Evolutionary conservation across 108 stramenopile genomes (phyloP).

Genomic region (Nannochloropsis gaditana): DNA sequence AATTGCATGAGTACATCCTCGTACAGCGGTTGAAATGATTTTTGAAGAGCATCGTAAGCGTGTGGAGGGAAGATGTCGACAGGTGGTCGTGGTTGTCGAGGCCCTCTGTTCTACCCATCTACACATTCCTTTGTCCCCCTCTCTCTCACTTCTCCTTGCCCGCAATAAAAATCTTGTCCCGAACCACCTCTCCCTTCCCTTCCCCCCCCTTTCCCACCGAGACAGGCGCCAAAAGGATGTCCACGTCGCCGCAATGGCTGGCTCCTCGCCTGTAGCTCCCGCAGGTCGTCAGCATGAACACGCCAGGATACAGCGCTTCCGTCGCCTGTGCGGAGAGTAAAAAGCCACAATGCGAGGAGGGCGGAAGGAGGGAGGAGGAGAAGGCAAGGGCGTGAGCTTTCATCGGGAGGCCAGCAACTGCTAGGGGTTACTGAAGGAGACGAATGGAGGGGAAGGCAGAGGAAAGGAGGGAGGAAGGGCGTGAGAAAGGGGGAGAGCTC

Average conservation of each 20-base stretch:
- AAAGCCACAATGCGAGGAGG: neutral
- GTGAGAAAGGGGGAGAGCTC: neutral
- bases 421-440: too few species aligned
- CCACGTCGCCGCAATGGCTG: conserved; percentile 44
- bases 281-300: neutral
- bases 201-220: neutral
- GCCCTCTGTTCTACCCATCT: neutral
- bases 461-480: neutral
- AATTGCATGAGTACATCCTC: too few species aligned
- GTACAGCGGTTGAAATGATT: too few species aligned
- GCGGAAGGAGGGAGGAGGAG: neutral
- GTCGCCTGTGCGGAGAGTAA: neutral
- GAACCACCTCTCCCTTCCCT: neutral
- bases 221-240: conserved; percentile 31
- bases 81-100: neutral
- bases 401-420: neutral
- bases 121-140: neutral
- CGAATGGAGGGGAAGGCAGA: neutral
- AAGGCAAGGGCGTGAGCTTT: neutral
- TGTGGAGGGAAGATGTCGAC: too few species aligned
- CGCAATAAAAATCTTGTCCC: neutral
- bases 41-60: too few species aligned
- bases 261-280: conserved; percentile 52
- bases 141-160: neutral
- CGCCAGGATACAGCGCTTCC: neutral